phyloP scores from a whole-genome alignment of 2,329 filamentous ascomycete genomes.

The Lecanicillium sp. region DNA sequence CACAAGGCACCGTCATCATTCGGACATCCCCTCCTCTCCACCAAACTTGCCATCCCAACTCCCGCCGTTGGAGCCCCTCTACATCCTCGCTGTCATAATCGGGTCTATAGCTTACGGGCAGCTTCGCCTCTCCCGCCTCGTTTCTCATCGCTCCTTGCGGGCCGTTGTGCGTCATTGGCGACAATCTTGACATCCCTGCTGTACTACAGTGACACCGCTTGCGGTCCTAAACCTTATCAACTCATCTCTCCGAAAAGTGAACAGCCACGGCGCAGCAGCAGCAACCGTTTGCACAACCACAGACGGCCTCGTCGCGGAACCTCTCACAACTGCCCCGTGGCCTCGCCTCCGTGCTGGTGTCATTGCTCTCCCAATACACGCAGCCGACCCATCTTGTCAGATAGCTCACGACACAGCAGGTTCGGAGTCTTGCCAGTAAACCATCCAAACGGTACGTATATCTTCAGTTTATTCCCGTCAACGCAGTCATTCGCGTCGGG shows the following conservation, averaged over 20 bases:
- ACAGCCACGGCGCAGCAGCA: constrained; percentile 5
- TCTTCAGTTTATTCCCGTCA: background rate
- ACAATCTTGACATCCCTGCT: constrained; percentile 9
- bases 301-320: background rate
- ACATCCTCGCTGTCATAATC: background rate
- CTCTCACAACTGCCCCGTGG: background rate
- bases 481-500: background rate
- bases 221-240: constrained; percentile 11
- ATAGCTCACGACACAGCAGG: background rate
- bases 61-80: background rate
- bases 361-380: no score
- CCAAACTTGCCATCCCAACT: constrained; percentile 2
- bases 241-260: constrained; percentile 3
- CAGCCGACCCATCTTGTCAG: no score
- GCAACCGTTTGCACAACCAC: constrained; percentile 9
- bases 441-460: constrained; percentile 1
- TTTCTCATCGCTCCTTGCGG: background rate
- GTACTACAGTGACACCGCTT: constrained; percentile 12
- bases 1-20: constrained; percentile 8
- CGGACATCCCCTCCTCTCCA: constrained; percentile 3
- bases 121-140: background rate
- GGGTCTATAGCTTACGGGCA: background rate
- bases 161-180: background rate
- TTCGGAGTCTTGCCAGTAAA: no score
- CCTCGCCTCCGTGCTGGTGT: no score